Base-by-base conservation (phyloP, 1,139 yeast genomes). In the Magnusiomyces suaveolens region DNA sequence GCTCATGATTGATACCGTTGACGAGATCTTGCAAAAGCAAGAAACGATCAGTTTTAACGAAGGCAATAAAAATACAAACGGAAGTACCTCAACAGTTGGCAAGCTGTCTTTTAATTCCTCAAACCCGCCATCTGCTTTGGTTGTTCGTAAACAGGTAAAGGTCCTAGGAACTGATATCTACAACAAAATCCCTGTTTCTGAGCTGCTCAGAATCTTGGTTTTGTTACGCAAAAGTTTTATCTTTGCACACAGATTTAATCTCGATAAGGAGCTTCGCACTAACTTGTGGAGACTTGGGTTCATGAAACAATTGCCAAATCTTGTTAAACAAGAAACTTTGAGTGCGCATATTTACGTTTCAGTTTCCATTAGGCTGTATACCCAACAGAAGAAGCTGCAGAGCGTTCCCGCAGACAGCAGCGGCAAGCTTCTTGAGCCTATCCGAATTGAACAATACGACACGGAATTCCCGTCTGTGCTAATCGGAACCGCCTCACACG, bases 201-300 rank as follows among this genome's bases (percentile, higher is more conserved):
- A 84, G 58, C 74, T 89, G 57, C 68, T 84, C 54, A 72, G 77
- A 55, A 66, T 92, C 53, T 79, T 90, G 0, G 70, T 74, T 1
- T 71, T 87, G 48, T 72, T 92, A 59, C 77, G 80, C 59, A 73
- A 74, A 51, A 86, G 96, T 57, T 90, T 87, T 71, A 74, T 77
- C 56, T 92, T 94, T 72, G 87, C 98, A 3, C 81, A 84, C 62
- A 80, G 77, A 57, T 94, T 94, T 75, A 94, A 94, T 68, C 92
- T 84, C 59, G 89, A 94, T 69, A 84, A 86, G 66, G 92, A 88
- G 56, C 75, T 92, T 60, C 76, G 99, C 60, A 85, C 87, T 24
- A 75, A 95, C 60, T 75, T 94, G 52, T 90, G 95, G 84, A 87
- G 88, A 65, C 88, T 94, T 10, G 96, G 97, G 1, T 83, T 89